These are phyloP conservation scores for Rhodomyrtus tomentosa DNA, from an alignment of 345 rosid species.

Conservation along the genomic window DNA sequence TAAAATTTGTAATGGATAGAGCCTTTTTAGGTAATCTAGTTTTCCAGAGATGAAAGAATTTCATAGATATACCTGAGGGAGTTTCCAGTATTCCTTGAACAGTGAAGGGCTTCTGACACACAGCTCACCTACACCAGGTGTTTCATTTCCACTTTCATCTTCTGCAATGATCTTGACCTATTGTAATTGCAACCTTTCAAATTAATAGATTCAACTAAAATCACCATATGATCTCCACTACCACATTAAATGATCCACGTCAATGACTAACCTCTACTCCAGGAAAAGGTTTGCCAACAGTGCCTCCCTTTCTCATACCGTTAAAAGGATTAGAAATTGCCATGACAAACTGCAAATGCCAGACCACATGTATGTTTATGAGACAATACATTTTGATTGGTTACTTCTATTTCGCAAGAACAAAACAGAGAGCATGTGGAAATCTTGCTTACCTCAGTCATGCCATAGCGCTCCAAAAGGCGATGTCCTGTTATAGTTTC, in stretches of 20 bases:
- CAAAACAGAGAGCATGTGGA: background rate
- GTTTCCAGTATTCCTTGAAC: slow-evolving; percentile 95
- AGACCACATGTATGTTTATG: background rate
- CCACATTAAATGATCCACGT: background rate
- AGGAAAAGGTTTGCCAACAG: slow-evolving; percentile 94
- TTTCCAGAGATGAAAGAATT: background rate
- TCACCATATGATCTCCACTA: background rate
- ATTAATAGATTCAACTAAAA: background rate
- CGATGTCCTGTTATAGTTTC: slow-evolving; percentile 90
- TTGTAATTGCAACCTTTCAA: background rate
- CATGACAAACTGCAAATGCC: slow-evolving; percentile 65
- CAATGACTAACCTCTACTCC: slow-evolving; percentile 69
- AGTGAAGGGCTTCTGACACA: slow-evolving; percentile 87
- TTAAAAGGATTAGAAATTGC: slow-evolving; percentile 84
- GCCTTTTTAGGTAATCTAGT: background rate
- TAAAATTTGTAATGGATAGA: background rate
- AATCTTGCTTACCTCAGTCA: slow-evolving; percentile 65
- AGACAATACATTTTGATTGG: background rate
- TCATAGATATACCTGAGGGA: slow-evolving; percentile 51
- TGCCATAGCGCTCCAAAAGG: slow-evolving; percentile 95
- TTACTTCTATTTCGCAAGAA: background rate
- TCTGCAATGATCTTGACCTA: slow-evolving; percentile 62
- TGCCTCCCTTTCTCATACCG: slow-evolving; percentile 76
- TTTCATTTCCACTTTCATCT: slow-evolving; percentile 38
- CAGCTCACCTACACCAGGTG: slow-evolving; percentile 65